Evolutionary conservation across 257 asterid species (phyloP).

Genomic region (Solanum bukasovii): DNA sequence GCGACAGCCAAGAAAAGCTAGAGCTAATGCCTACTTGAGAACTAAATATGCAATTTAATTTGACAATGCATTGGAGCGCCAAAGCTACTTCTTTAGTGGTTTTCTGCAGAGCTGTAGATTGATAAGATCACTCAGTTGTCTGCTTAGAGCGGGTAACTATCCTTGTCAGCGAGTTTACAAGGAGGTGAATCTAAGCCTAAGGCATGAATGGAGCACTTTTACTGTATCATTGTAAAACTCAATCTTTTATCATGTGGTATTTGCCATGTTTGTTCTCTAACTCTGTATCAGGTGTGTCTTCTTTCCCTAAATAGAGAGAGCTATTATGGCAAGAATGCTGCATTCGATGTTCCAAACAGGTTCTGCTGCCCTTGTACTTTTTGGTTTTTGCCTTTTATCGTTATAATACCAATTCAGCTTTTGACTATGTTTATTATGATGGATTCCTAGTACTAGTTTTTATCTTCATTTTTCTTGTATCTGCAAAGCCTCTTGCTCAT

Average conservation of each 20-base stretch:
- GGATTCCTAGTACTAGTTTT: not conserved
- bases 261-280: not conserved
- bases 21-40: not conserved
- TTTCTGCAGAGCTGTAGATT: not conserved
- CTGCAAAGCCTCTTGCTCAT: not conserved
- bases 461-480: not conserved
- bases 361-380: not conserved
- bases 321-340: not conserved
- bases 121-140: not conserved
- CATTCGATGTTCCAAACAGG: not conserved
- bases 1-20: conserved; percentile 7
- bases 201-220: not conserved
- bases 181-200: not conserved
- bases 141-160: not conserved
- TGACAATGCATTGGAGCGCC: not conserved
- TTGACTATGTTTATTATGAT: not conserved
- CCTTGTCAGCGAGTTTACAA: not conserved
- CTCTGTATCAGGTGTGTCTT: not conserved
- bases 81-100: not conserved
- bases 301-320: not conserved
- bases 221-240: not conserved
- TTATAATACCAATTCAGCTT: not conserved
- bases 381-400: not conserved
- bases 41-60: not conserved
- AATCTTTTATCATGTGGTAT: not conserved